These are phyloP conservation scores for Puccinia polysora DNA, from an alignment of 1,284 basidiomycete species.

Conservation along the genomic window DNA sequence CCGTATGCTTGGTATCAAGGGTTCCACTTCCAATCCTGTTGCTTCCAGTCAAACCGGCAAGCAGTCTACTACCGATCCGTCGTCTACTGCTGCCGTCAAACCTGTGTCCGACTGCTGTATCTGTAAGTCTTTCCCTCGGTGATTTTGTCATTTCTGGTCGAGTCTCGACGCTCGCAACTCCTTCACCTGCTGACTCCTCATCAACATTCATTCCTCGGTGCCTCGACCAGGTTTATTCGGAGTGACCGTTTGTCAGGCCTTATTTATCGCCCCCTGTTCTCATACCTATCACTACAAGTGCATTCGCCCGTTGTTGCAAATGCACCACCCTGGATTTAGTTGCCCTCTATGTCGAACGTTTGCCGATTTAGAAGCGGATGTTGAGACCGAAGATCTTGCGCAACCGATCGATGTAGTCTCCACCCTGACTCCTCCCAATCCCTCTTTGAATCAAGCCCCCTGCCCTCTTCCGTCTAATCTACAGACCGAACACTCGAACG, in stretches of 20 bases:
- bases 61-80: not conserved
- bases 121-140: slow-evolving; percentile 60
- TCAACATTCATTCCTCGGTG: no score
- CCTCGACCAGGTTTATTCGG: slow-evolving; percentile 68
- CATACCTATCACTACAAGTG: slow-evolving; percentile 87
- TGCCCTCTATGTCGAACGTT: slow-evolving; percentile 87
- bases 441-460: no score
- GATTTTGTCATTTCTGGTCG: no score
- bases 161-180: no score
- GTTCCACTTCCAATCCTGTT: not conserved
- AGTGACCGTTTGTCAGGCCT: slow-evolving; percentile 87
- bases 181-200: no score
- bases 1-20: slow-evolving; percentile 1
- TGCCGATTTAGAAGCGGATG: slow-evolving; percentile 91
- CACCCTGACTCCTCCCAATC: no score
- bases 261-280: slow-evolving; percentile 72
- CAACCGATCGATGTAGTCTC: no score
- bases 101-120: slow-evolving; percentile 85
- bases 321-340: slow-evolving; percentile 86
- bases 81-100: not conserved
- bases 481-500: no score
- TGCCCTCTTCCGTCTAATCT: no score
- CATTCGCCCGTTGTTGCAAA: slow-evolving; percentile 79
- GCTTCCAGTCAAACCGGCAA: not conserved
- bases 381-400: slow-evolving; percentile 74